These are phyloP conservation scores for Neoarthrinium moseri DNA, from an alignment of 2,329 filamentous ascomycete genomes.

Conservation along the genomic window DNA sequence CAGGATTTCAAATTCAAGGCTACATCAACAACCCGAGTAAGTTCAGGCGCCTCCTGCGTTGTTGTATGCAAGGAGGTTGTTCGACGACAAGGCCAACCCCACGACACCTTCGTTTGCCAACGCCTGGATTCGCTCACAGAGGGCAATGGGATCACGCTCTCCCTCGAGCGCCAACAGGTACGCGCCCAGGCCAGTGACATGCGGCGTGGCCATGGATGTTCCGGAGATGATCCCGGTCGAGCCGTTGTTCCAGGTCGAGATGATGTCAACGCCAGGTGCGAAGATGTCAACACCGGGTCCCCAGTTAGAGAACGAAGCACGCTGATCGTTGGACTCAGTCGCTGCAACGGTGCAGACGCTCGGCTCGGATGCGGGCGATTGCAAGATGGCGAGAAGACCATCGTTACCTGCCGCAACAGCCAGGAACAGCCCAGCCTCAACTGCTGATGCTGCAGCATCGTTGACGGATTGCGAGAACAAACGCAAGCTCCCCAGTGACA, in stretches of 20 bases:
- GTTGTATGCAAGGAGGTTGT: slow-evolving; percentile 23
- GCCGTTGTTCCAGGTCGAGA: slow-evolving; percentile 38
- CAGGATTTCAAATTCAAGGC: not conserved
- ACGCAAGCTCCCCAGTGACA: slow-evolving; percentile 29
- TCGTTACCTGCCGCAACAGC: slow-evolving; percentile 20
- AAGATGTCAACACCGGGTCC: slow-evolving; percentile 15
- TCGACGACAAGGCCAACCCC: no score
- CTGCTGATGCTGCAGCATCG: slow-evolving; percentile 12
- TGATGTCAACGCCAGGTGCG: slow-evolving; percentile 16
- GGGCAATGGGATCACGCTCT: slow-evolving; percentile 22
- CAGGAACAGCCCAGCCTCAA: slow-evolving; percentile 15
- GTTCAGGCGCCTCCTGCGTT: no score
- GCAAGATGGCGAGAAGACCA: slow-evolving; percentile 15
- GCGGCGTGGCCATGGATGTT: slow-evolving; percentile 43
- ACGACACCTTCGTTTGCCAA: slow-evolving; percentile 19
- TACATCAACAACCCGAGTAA: no score
- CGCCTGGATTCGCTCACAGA: slow-evolving; percentile 23
- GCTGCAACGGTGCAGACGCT: slow-evolving; percentile 20
- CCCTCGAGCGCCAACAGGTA: slow-evolving; percentile 50
- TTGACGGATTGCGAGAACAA: slow-evolving; percentile 9
- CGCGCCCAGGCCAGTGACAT: slow-evolving; percentile 40
- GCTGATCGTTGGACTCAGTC: slow-evolving; percentile 10
- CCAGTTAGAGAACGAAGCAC: slow-evolving; percentile 17
- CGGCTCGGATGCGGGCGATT: slow-evolving; percentile 16
- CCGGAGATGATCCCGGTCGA: slow-evolving; percentile 39